phyloP scores from a whole-genome alignment of 768 basidiomycete species.

The Phaeotremella skinneri region DNA sequence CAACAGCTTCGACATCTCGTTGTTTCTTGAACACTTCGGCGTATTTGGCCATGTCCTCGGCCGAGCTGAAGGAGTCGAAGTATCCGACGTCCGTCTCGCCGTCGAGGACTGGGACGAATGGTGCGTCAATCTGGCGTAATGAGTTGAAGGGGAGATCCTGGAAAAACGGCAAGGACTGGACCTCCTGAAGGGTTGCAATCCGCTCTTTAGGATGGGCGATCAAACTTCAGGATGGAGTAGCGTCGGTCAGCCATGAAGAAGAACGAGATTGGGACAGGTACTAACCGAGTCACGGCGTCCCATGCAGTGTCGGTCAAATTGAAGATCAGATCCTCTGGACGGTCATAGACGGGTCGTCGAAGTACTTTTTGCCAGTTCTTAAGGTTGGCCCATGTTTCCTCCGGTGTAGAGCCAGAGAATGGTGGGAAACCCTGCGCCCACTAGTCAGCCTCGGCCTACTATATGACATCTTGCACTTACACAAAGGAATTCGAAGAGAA shows the following conservation, averaged over 20 bases:
- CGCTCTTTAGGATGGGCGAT: conserved; percentile 84
- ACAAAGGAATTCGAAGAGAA: conserved; percentile 74
- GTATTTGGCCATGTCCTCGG: conserved; percentile 97
- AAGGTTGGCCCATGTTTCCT: conserved; percentile 98
- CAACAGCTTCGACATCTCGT: conserved; percentile 83
- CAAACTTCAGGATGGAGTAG: conserved; percentile 51
- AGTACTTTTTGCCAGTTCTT: conserved; percentile 96
- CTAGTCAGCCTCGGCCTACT: neutral
- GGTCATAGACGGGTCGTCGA: conserved; percentile 89
- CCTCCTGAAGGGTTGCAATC: conserved; percentile 68
- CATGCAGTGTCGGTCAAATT: conserved; percentile 90
- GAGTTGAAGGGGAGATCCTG: conserved; percentile 69
- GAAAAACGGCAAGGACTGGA: conserved; percentile 82
- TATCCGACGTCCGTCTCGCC: conserved; percentile 85
- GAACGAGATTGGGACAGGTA: conserved; percentile 1
- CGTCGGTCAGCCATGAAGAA: neutral
- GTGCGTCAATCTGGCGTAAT: conserved; percentile 71
- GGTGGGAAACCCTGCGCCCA: conserved; percentile 75
- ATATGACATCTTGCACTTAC: conserved; percentile 10
- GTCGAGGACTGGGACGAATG: conserved; percentile 91
- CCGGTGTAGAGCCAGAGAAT: conserved; percentile 89
- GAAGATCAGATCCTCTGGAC: conserved; percentile 93
- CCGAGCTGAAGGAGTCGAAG: conserved; percentile 57
- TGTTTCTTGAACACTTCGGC: conserved; percentile 98
- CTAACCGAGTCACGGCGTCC: conserved; percentile 84